Evolutionary conservation across 352 stramenopile genomes (phyloP).

Genomic region (Phytophthora idaei): DNA sequence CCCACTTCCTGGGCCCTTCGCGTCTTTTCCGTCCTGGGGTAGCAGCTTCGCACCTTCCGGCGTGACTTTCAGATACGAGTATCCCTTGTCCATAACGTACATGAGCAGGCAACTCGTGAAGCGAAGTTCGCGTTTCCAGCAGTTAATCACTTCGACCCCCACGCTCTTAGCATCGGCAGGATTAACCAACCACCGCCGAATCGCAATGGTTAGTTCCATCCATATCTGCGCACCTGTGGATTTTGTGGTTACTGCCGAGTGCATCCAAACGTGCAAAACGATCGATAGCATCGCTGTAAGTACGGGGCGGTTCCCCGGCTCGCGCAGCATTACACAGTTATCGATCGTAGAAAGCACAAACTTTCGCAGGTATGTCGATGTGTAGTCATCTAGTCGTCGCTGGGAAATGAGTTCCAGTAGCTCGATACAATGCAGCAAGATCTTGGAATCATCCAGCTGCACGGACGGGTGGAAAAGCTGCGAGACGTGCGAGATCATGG

Average conservation of each 20-base stretch:
- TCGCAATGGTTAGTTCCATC: constrained; percentile 81
- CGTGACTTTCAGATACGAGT: constrained; percentile 74
- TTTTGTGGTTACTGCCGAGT: constrained; percentile 67
- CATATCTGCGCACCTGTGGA: constrained; percentile 69
- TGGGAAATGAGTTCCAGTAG: constrained; percentile 87
- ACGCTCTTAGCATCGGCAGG: constrained; percentile 62
- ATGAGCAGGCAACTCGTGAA: constrained; percentile 85
- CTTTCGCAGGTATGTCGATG: constrained; percentile 85
- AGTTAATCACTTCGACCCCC: constrained; percentile 73
- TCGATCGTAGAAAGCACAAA: constrained; percentile 88
- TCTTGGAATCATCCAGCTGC: constrained; percentile 82
- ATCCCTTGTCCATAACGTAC: constrained; percentile 78
- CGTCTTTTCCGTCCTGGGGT: constrained; percentile 47
- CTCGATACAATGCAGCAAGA: constrained; percentile 86
- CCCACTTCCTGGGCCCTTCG: constrained; percentile 26
- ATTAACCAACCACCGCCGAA: constrained; percentile 80
- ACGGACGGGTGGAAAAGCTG: constrained; percentile 88
- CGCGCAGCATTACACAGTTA: constrained; percentile 76
- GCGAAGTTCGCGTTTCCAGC: constrained; percentile 84
- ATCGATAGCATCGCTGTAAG: constrained; percentile 83
- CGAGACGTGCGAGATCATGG: constrained; percentile 89
- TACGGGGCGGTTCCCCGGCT: constrained; percentile 62
- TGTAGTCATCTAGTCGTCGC: constrained; percentile 82
- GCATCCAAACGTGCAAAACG: constrained; percentile 88
- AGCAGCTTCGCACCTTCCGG: constrained; percentile 61